Evolutionary conservation across 805 yeast species (phyloP).

Genomic region (Wickerhamomyces ciferrii): DNA sequence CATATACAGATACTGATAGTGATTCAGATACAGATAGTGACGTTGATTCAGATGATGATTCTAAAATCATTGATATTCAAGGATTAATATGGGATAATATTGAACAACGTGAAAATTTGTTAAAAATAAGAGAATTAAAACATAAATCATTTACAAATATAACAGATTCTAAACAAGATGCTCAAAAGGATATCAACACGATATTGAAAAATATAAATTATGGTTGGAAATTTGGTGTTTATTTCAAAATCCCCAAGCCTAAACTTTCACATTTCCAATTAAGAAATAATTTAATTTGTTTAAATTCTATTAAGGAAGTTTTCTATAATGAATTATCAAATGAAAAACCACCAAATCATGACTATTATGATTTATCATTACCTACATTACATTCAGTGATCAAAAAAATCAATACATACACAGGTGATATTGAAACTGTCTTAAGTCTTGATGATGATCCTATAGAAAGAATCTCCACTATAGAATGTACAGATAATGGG

Average conservation of each 20-base stretch:
- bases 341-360: not conserved
- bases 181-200: constrained; percentile 9
- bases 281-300: constrained; percentile 35
- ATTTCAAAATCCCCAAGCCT: constrained; percentile 36
- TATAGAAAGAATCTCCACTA: constrained; percentile 38
- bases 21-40: not conserved
- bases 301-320: constrained; percentile 2
- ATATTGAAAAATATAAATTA: constrained; percentile 2
- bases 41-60: not conserved
- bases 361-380: not conserved
- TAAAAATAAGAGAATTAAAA: constrained; percentile 14
- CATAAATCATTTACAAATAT: constrained; percentile 22
- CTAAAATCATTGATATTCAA: constrained; percentile 21
- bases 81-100: constrained; percentile 24
- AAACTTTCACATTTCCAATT: constrained; percentile 54
- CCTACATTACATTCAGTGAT: constrained; percentile 8
- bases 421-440: constrained; percentile 22
- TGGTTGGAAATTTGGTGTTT: constrained; percentile 26
- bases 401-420: constrained; percentile 19
- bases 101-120: constrained; percentile 15
- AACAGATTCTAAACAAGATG: constrained; percentile 16
- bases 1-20: too few species aligned
- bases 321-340: constrained; percentile 3
- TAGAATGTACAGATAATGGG: constrained; percentile 36
- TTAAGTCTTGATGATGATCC: constrained; percentile 28